Percentiles rank a stretch among this genome's conserved stretches.
These are phyloP conservation scores for Fusarium humuli DNA, from an alignment of 2,329 filamentous ascomycete species.

Conservation along the genomic window DNA sequence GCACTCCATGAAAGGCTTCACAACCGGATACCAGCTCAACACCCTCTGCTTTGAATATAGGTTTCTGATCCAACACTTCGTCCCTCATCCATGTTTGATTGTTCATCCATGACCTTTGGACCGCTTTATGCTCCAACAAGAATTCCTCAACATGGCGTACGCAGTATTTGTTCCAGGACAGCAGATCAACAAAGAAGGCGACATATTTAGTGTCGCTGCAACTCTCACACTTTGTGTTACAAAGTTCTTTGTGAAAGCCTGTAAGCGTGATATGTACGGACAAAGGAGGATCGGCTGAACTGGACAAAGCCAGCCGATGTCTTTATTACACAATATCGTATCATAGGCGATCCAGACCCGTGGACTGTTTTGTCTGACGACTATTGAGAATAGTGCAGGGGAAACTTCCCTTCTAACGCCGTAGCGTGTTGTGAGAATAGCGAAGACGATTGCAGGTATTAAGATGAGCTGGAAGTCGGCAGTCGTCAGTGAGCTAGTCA, in stretches of 20 bases:
- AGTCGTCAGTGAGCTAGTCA: too few species aligned
- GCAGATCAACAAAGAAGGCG: constrained; percentile 23
- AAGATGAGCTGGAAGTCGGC: too few species aligned
- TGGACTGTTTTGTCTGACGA: not conserved
- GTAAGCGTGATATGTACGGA: constrained; percentile 32
- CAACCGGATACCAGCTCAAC: not conserved
- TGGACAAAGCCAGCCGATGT: not conserved
- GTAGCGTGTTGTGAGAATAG: too few species aligned
- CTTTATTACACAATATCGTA: not conserved
- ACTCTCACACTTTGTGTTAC: constrained; percentile 30
- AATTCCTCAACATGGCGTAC: not conserved
- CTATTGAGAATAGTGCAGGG: not conserved
- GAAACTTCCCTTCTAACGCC: too few species aligned
- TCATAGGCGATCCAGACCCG: not conserved
- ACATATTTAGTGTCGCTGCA: constrained; percentile 40
- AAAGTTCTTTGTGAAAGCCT: constrained; percentile 43
- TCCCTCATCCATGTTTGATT: not conserved
- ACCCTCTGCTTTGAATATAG: rapidly evolving
- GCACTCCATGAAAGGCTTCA: too few species aligned
- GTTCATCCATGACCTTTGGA: not conserved
- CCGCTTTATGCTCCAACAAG: not conserved
- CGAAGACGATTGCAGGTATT: too few species aligned
- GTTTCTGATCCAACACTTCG: too few species aligned
- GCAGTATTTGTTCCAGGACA: constrained; percentile 36
- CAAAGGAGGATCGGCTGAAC: not conserved